These are phyloP conservation scores for Fennellomyces sp. DNA, from an alignment of 371 early-diverging fungal genomes.

Conservation along the genomic window DNA sequence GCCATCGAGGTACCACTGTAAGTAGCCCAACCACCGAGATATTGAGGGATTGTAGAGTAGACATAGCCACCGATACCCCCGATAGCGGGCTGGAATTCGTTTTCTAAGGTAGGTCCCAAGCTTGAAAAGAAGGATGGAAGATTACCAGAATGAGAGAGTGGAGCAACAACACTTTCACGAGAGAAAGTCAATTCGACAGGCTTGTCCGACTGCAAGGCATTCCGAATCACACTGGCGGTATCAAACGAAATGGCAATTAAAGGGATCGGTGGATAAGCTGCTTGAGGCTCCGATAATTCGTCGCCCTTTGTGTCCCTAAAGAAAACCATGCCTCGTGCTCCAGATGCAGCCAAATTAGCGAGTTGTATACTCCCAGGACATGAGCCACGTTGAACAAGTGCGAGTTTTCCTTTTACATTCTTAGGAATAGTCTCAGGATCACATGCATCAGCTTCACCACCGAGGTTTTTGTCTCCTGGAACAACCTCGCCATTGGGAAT, in stretches of 20 bases:
- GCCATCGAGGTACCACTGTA: slow-evolving; percentile 67
- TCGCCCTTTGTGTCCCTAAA: too few relatives aligned
- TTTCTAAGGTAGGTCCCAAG: slow-evolving; percentile 43
- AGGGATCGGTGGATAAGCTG: too few relatives aligned
- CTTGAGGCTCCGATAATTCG: too few relatives aligned
- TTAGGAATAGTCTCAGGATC: background rate
- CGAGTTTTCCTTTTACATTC: background rate
- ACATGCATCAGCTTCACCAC: background rate
- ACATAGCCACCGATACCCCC: slow-evolving; percentile 68
- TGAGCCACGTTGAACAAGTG: background rate
- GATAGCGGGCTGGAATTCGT: slow-evolving; percentile 58
- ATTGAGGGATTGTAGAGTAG: slow-evolving; percentile 61
- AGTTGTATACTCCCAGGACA: background rate
- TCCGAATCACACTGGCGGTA: too few relatives aligned
- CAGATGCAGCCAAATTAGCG: background rate
- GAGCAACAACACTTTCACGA: background rate
- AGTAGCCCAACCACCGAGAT: slow-evolving; percentile 49
- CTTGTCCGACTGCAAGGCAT: too few relatives aligned
- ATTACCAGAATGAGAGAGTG: background rate
- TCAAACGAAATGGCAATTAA: too few relatives aligned
- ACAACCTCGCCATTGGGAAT: background rate
- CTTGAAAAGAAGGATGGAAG: slow-evolving; percentile 42
- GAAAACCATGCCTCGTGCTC: background rate
- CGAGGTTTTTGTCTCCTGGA: background rate
- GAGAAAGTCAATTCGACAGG: background rate